Percentiles rank a stretch among this genome's conserved stretches.
These are phyloP conservation scores for Neoscytalidium dimidiatum DNA, from an alignment of 2,329 filamentous ascomycete genomes.

Conservation along the genomic window DNA sequence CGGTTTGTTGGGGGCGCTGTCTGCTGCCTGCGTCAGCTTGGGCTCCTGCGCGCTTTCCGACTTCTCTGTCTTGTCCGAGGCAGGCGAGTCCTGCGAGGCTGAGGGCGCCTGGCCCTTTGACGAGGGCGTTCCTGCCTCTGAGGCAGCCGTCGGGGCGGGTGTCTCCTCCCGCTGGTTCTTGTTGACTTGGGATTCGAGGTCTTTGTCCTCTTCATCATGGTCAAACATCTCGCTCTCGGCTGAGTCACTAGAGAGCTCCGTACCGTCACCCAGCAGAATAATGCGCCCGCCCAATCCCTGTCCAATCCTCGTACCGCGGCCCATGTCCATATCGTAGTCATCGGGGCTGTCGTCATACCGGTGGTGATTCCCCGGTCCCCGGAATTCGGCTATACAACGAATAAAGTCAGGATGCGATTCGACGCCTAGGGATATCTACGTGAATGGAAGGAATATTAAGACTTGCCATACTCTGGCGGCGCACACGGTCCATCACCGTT, in stretches of 20 bases:
- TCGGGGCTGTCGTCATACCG: slow-evolving; percentile 52
- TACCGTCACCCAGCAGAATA: slow-evolving; percentile 93
- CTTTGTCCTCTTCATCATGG: slow-evolving; percentile 81
- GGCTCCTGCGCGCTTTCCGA: slow-evolving; percentile 9
- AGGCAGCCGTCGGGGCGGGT: slow-evolving; percentile 16
- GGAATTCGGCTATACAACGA: slow-evolving; percentile 51
- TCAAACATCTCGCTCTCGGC: slow-evolving; percentile 95
- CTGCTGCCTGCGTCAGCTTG: slow-evolving; percentile 16
- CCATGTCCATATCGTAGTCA: slow-evolving; percentile 73
- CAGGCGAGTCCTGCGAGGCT: slow-evolving; percentile 15
- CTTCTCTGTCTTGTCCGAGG: slow-evolving; percentile 19
- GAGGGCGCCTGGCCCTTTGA: slow-evolving; percentile 15
- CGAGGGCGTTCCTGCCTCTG: slow-evolving; percentile 19
- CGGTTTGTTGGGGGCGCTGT: slow-evolving; percentile 1
- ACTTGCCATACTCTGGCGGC: slow-evolving; percentile 98
- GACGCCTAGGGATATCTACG: slow-evolving; percentile 24
- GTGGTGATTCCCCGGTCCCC: slow-evolving; percentile 53
- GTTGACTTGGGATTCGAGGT: slow-evolving; percentile 79
- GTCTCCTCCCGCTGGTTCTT: slow-evolving; percentile 48
- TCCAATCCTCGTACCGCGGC: slow-evolving; percentile 68
- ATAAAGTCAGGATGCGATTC: slow-evolving; percentile 36
- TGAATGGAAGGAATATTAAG: slow-evolving; percentile 43
- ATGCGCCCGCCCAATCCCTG: slow-evolving; percentile 69
- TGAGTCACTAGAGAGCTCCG: slow-evolving; percentile 85
- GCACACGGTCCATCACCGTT: slow-evolving; percentile 97